Evolutionary conservation across 2,329 filamentous ascomycete species (phyloP).

Genomic region (Cryphonectria naterciae): DNA sequence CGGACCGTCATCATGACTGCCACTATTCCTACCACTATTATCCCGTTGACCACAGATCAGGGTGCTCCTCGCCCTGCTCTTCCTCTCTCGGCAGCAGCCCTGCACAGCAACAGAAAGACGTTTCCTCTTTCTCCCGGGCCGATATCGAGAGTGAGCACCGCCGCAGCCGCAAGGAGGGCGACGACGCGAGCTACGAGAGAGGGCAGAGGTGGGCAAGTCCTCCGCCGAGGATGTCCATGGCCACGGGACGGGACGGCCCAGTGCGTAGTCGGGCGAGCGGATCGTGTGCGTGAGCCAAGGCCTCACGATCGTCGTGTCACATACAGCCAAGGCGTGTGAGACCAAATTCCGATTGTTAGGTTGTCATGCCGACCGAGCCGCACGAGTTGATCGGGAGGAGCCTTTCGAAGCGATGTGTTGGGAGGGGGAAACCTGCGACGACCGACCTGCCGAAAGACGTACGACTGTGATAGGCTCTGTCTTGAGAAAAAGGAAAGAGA

Average conservation of each 20-base stretch:
- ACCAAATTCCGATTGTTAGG: neutral
- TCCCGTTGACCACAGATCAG: neutral
- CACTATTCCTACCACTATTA: neutral
- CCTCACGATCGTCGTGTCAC: neutral
- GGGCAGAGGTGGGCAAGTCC: neutral
- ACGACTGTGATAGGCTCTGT: neutral
- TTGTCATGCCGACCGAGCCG: neutral
- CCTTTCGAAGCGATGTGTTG: neutral
- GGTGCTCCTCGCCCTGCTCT: neutral
- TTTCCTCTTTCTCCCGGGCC: neutral
- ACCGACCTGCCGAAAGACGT: neutral
- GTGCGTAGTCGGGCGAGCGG: neutral
- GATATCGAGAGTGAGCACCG: neutral
- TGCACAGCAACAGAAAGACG: neutral
- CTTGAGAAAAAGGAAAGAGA: neutral
- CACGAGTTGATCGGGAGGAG: neutral
- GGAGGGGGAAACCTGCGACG: neutral
- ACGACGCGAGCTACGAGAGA: neutral
- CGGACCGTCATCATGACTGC: too few relatives aligned
- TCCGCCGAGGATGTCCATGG: neutral
- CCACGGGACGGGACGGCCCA: neutral
- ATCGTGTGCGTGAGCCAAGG: neutral
- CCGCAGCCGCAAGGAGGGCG: neutral
- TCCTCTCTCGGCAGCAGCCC: neutral
- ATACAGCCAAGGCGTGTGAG: neutral